phyloP scores from a whole-genome alignment of 2,329 filamentous ascomycete genomes.

The Orbilia oligospora region DNA sequence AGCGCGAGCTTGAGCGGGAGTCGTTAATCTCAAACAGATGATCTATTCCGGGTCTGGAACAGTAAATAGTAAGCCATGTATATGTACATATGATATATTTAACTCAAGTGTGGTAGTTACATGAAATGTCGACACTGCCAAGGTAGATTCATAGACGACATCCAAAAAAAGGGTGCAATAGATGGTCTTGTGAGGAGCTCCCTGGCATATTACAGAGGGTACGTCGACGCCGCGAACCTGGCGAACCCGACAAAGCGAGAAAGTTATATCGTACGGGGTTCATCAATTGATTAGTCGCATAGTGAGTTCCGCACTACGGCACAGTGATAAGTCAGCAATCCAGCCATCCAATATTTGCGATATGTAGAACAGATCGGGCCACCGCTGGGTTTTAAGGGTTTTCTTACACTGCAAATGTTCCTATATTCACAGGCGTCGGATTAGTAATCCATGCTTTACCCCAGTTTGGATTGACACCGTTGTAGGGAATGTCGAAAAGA shows the following conservation, averaged over 20 bases:
- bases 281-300: slow-evolving; percentile 60
- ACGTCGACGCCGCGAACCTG: slow-evolving; percentile 19
- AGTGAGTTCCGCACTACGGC: slow-evolving; percentile 56
- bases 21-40: slow-evolving; percentile 32
- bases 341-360: slow-evolving; percentile 18
- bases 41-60: neutral
- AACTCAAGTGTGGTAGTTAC: slow-evolving; percentile 26
- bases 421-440: slow-evolving; percentile 26
- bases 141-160: slow-evolving; percentile 6
- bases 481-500: neutral
- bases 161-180: neutral
- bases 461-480: neutral
- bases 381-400: slow-evolving; percentile 10
- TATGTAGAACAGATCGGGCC: slow-evolving; percentile 5
- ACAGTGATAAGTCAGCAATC: slow-evolving; percentile 50
- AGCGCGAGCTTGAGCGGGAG: slow-evolving; percentile 42
- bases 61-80: slow-evolving; percentile 35
- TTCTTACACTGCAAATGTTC: slow-evolving; percentile 59
- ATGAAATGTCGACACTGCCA: slow-evolving; percentile 18
- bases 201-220: neutral
- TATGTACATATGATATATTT: slow-evolving; percentile 49
- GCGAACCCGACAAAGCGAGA: slow-evolving; percentile 50
- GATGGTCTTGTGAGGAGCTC: slow-evolving; percentile 29
- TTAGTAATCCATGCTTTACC: slow-evolving; percentile 53
- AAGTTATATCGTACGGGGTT: slow-evolving; percentile 32